A percentile compares a stretch with the other conserved stretches of the same genome.
Evolutionary conservation across 345 rosid genomes (phyloP).

Genomic region (Hibiscus syriacus): DNA sequence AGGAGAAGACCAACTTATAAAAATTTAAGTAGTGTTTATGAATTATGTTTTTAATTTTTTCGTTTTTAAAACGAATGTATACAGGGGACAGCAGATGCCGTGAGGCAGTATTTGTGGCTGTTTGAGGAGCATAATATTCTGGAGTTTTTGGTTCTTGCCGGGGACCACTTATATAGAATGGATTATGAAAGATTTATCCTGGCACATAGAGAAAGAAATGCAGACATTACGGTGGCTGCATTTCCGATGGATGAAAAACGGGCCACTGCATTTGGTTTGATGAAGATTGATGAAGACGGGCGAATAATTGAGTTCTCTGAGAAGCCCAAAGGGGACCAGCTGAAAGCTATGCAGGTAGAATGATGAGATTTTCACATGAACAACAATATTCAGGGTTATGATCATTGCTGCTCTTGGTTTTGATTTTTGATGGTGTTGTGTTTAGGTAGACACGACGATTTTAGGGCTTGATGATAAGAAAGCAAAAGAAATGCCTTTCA

Average conservation of each 20-base stretch:
- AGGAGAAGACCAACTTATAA: too few relatives aligned
- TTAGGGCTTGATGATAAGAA: conserved; percentile 85
- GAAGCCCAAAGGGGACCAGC: conserved; percentile 90
- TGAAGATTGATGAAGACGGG: conserved; percentile 98
- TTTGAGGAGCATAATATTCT: conserved; percentile 93
- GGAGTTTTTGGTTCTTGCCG: conserved; percentile 90
- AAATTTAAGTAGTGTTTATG: too few relatives aligned
- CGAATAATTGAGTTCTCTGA: conserved; percentile 85
- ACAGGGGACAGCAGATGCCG: conserved; percentile 97
- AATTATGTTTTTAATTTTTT: background rate
- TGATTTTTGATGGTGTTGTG: background rate
- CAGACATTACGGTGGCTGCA: conserved; percentile 97
- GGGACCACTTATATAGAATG: conserved; percentile 94
- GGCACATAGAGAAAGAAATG: conserved; percentile 90
- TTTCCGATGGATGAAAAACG: conserved; percentile 92
- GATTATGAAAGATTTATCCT: conserved; percentile 92
- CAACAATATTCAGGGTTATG: too few relatives aligned
- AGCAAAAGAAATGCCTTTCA: conserved; percentile 87
- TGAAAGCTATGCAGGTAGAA: conserved; percentile 84
- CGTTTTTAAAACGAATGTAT: background rate
- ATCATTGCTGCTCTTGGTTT: too few relatives aligned
- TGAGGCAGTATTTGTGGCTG: conserved; percentile 89
- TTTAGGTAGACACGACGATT: conserved; percentile 87
- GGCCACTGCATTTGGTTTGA: conserved; percentile 84
- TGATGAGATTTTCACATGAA: too few relatives aligned